Base-by-base conservation (phyloP, 768 basidiomycete genomes). In the Steccherinum ochraceum region DNA sequence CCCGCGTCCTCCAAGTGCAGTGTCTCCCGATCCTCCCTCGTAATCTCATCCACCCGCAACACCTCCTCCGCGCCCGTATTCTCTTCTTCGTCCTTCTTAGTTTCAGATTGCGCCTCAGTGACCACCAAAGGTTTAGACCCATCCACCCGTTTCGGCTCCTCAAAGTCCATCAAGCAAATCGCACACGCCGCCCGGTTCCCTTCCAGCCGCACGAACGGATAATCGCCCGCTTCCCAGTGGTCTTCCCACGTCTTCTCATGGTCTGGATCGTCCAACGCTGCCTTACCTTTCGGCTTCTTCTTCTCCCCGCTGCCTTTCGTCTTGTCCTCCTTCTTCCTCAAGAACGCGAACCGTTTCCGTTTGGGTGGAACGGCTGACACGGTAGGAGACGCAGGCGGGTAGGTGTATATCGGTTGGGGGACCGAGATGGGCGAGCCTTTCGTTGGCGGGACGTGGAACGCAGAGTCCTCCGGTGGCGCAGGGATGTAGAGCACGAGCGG, bases 401-500 rank as follows among this genome's bases (percentile, higher is more conserved):
- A 86, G 0, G 70, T 66, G 52, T 87, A 77, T 12, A 74, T 61
- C n/a, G 72, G 62, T 20, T 74, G 67, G 1, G 79, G 77, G n/a
- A 72, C 57, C n/a, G 72, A 66, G 26, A 76, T 59, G 52, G 64
- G 69, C 42, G 53, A 61, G 18, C 26, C 41, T 18, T n/a, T 20
- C n/a, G n/a, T n/a, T 7, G 30, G 30, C 16, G 30, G 7, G 30
- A 35, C 30, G 16, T 35, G 7, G 30, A 35, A 35, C 30, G 7
- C 30, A 18, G 40, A 24, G 5, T 56, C 25, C 44, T 79, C 78
- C 0, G 86, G 86, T 2, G 89, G 86, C 0, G 87, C 78, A 3
- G 89, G 89, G 35, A 93, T 91, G 67, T 91, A 93, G 56, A 89
- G 78, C 23, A 91, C 89, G 19, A 92, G 75, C 1, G 90, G 90